Evolutionary conservation across 106 monocot species (phyloP), one percentile per base, ranked within the genome.

Genomic region (Apostasia ramifera): DNA sequence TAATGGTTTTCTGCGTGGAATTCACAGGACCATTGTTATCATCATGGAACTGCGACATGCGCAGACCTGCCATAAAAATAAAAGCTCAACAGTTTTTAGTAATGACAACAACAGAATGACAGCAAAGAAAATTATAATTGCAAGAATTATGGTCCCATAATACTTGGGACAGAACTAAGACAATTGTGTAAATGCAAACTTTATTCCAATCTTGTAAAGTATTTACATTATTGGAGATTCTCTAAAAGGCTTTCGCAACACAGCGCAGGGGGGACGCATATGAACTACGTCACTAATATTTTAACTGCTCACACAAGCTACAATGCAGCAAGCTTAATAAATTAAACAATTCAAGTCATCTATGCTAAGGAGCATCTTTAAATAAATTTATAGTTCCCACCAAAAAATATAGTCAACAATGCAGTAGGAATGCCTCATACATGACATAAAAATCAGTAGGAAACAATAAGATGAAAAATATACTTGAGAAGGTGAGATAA

Each of bases 31-130:
- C 64, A 57, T 57, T 66, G 48, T 81, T 85, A 57, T 70, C 85
- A 70, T 85, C 87, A 73, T 67, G 70, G 61, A 98, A 93, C 2
- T 93, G 89, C 57, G 98, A 93, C 82, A 98, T 85, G 38, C 98
- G 82, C 61, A 93, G 59, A 13, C 98, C 93, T 99, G 81, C 65
- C 50, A 75, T 55, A 38, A 59, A 49, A 78, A 38, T 61, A 8
- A 53, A 9, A 74, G n/a, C 57, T 50, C 37, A 69, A 61, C 61
- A 60, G 52, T 51, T 5, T 4, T 40, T 45, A 50, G 50, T 50
- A 50, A 50, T 12, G 55, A 6, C 48, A 37, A 6, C 10, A 66
- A 71, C 7, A 47, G 6, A 4, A 42, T 26, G 4, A 75, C 26
- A 75, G 50, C 7, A 3, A 40, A 57, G 12, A 55, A 69, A 55